These are phyloP conservation scores for Phragmites australis DNA, from an alignment of 176 grass and related monocot species.

Conservation along the genomic window DNA sequence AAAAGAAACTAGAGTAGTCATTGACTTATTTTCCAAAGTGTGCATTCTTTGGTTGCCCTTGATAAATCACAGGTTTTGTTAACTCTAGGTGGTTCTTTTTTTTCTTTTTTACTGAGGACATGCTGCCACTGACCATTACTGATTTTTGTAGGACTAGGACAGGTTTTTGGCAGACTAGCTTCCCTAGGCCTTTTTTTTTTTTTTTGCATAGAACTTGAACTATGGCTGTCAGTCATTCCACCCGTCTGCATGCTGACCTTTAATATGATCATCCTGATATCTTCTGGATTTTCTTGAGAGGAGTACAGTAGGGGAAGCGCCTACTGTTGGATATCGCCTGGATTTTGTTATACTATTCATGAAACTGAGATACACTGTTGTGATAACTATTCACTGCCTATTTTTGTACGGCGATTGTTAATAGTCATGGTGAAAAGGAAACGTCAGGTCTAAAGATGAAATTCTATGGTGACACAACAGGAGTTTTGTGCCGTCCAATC, in stretches of 20 bases:
- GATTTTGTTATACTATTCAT: slow-evolving; percentile 5
- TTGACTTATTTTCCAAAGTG: not conserved
- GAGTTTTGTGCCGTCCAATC: not conserved
- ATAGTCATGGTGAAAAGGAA: slow-evolving; percentile 10
- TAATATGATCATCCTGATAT: not conserved
- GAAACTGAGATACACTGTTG: not conserved
- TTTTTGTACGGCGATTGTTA: not conserved
- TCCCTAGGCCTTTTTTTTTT: not conserved
- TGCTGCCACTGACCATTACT: not conserved
- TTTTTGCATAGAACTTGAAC: not conserved
- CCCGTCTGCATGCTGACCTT: not conserved
- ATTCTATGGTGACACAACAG: not conserved
- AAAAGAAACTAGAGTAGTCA: not conserved
- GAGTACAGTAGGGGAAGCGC: too few relatives aligned
- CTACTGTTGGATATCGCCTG: too few relatives aligned
- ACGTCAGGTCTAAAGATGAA: not conserved
- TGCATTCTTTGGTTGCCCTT: not conserved
- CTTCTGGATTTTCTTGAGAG: slow-evolving; percentile 6
- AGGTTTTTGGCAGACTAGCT: not conserved
- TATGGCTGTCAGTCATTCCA: slow-evolving; percentile 3
- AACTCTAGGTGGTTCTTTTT: not conserved
- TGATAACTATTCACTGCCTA: slow-evolving; percentile 19
- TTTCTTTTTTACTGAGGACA: not conserved
- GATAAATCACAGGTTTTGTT: not conserved
- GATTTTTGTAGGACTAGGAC: not conserved